Percentiles rank a stretch among this genome's conserved stretches.
phyloP scores from a whole-genome alignment of 805 yeast genomes.

The Dipodascus geniculatus region DNA sequence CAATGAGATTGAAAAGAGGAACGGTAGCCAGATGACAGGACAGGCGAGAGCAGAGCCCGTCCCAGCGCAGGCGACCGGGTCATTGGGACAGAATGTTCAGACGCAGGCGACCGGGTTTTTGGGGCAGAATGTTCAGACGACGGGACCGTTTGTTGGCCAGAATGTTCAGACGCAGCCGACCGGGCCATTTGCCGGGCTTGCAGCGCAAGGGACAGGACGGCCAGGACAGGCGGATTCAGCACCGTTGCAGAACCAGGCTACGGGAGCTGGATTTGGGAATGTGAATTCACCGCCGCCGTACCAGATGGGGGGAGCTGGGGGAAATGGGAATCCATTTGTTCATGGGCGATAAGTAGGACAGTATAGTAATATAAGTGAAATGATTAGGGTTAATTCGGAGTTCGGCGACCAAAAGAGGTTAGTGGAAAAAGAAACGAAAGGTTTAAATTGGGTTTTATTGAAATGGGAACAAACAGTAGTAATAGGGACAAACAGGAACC shows the following conservation, averaged over 20 bases:
- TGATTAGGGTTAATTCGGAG: too few relatives aligned
- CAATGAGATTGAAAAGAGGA: slow-evolving; percentile 12
- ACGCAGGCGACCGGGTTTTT: neutral
- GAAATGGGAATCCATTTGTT: neutral
- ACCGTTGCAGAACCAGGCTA: neutral
- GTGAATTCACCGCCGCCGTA: neutral
- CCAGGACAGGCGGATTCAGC: neutral
- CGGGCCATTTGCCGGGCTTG: neutral
- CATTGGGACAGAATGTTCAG: neutral
- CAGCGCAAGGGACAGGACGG: neutral
- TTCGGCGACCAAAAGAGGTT: too few relatives aligned
- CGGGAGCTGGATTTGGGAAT: neutral
- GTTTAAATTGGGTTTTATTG: too few relatives aligned
- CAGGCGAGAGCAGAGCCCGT: too few relatives aligned
- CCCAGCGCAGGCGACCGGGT: neutral
- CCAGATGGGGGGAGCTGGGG: too few relatives aligned
- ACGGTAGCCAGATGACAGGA: too few relatives aligned
- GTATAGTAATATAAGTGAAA: too few relatives aligned
- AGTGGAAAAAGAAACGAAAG: too few relatives aligned
- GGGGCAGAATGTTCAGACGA: too few relatives aligned
- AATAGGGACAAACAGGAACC: too few relatives aligned
- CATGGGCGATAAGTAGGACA: neutral
- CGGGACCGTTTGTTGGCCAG: neutral
- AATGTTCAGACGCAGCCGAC: neutral
- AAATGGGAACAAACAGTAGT: too few relatives aligned